These are phyloP conservation scores for Sporothrix inflata DNA, from an alignment of 2,329 filamentous ascomycete genomes.

Conservation along the genomic window DNA sequence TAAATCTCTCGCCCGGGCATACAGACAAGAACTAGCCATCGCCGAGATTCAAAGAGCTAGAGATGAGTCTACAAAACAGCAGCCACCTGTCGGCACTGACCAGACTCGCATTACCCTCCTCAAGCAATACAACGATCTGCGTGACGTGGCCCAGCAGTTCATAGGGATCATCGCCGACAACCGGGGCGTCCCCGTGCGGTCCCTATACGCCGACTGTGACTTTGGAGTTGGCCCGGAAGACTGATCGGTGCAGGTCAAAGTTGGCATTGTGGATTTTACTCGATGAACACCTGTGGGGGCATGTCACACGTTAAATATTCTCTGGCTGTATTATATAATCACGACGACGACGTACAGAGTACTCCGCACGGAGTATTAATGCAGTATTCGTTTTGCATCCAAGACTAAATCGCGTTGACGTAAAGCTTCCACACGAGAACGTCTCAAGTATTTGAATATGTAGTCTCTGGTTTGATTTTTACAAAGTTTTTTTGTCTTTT, in stretches of 20 bases:
- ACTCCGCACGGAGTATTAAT: background rate
- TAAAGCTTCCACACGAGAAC: no score
- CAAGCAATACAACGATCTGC: constrained; percentile 45
- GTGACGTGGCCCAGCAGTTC: constrained; percentile 45
- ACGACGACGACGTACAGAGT: background rate
- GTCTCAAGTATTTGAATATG: background rate
- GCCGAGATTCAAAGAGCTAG: background rate
- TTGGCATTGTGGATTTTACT: background rate
- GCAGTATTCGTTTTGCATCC: no score
- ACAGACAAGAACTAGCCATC: constrained; percentile 14
- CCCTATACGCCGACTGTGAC: constrained; percentile 39
- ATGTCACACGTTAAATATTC: background rate
- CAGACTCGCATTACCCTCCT: constrained; percentile 39
- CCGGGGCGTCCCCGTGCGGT: constrained; percentile 39
- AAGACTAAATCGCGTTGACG: no score
- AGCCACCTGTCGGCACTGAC: background rate
- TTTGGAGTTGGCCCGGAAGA: constrained; percentile 40
- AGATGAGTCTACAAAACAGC: background rate
- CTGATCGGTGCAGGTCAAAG: background rate
- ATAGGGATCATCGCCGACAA: constrained; percentile 47
- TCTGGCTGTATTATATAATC: background rate
- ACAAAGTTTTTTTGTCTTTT: constrained; percentile 24
- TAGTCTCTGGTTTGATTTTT: background rate
- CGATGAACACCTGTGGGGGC: background rate
- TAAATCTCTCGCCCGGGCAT: constrained; percentile 23